A percentile compares a stretch with the other conserved stretches of the same genome.
Conservation (phyloP, 805 yeast genomes). For the Nakazawaea pomicola region DNA sequence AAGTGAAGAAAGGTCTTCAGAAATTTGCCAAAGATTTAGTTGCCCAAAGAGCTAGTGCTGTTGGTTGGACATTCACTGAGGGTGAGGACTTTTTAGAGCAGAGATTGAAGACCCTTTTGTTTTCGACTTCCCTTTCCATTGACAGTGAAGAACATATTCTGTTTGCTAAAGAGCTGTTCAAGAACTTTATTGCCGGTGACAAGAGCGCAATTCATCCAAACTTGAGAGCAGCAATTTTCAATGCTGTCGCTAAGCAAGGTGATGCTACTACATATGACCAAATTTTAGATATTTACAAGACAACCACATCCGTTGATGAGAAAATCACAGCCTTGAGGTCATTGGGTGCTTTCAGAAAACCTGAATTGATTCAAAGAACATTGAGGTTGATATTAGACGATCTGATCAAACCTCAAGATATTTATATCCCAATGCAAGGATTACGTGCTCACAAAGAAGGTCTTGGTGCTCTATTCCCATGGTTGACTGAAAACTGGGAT, state of each 20-base stretch:
- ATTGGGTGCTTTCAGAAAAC: slow-evolving; percentile 58
- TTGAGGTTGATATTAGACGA: slow-evolving; percentile 63
- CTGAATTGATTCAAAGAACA: slow-evolving; percentile 49
- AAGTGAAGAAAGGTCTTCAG: slow-evolving; percentile 42
- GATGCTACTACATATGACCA: slow-evolving; percentile 58
- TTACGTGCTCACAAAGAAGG: slow-evolving; percentile 61
- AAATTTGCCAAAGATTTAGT: slow-evolving; percentile 52
- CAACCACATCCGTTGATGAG: slow-evolving; percentile 60
- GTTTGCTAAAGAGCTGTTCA: slow-evolving; percentile 45
- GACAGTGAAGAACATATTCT: slow-evolving; percentile 42
- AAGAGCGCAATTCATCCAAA: slow-evolving; percentile 68
- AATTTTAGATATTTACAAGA: slow-evolving; percentile 53
- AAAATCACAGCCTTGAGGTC: slow-evolving; percentile 64
- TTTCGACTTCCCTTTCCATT: slow-evolving; percentile 52
- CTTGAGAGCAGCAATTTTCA: slow-evolving; percentile 61
- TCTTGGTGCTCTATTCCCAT: slow-evolving; percentile 63
- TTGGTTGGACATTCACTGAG: slow-evolving; percentile 63
- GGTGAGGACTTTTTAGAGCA: slow-evolving; percentile 55
- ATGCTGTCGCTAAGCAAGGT: slow-evolving; percentile 62
- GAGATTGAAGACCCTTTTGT: slow-evolving; percentile 62
- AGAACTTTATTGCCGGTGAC: slow-evolving; percentile 55
- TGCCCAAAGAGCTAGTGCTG: slow-evolving; percentile 41
- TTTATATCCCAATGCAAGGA: slow-evolving; percentile 68
- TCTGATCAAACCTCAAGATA: slow-evolving; percentile 51
- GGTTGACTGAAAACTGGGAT: slow-evolving; percentile 73